A percentile compares a stretch with the other conserved stretches of the same genome.
Evolutionary conservation across 192 early-diverging fungal species (phyloP).

Genomic region (Polychytrium aggregatum): DNA sequence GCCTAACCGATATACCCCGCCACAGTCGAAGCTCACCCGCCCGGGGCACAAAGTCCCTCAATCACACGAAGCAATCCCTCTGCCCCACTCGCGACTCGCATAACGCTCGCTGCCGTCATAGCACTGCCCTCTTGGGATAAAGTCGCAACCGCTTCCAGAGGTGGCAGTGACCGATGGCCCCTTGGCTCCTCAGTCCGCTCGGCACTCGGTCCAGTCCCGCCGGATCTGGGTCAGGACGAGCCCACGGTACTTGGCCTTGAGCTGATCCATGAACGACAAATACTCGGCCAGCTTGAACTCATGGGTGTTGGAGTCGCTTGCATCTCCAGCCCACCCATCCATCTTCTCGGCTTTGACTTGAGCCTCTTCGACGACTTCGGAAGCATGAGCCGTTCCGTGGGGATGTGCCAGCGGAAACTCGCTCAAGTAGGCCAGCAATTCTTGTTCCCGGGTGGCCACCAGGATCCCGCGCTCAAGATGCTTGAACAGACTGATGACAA

Average conservation of each 20-base stretch:
- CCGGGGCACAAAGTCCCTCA: too few species aligned
- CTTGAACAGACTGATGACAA: slow-evolving; percentile 26
- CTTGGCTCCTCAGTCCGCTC: too few species aligned
- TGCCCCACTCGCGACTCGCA: too few species aligned
- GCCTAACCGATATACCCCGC: too few species aligned
- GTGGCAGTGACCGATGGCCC: too few species aligned
- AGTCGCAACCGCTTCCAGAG: too few species aligned
- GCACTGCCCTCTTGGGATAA: too few species aligned
- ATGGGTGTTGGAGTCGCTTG: neutral
- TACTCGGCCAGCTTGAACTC: slow-evolving; percentile 12
- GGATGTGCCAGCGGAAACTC: neutral
- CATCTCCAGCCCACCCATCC: neutral
- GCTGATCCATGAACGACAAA: slow-evolving; percentile 23
- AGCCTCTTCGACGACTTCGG: neutral
- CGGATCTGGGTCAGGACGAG: slow-evolving; percentile 20
- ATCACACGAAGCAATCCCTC: too few species aligned
- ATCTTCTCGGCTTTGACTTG: neutral
- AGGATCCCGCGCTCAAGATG: slow-evolving; percentile 21
- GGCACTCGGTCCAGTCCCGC: too few species aligned
- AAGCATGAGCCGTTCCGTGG: neutral
- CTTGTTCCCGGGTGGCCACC: slow-evolving; percentile 20
- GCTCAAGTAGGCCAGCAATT: slow-evolving; percentile 23
- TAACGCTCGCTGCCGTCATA: too few species aligned
- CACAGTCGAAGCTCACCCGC: too few species aligned
- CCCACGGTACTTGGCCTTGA: slow-evolving; percentile 22